Evolutionary conservation across 2,329 filamentous ascomycete species (phyloP).

Genomic region (Dactylellina drechsleri): DNA sequence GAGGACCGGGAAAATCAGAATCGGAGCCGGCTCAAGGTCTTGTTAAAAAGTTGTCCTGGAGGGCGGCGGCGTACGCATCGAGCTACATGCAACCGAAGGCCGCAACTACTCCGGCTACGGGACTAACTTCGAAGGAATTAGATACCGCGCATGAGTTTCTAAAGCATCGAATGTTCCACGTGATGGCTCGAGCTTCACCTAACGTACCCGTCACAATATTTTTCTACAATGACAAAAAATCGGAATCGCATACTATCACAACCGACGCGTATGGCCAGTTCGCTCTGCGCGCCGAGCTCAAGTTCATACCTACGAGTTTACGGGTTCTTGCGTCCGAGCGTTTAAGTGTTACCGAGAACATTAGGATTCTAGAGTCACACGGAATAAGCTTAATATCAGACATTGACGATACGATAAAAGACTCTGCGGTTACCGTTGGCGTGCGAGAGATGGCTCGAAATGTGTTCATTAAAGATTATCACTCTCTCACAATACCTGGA

Average conservation of each 20-base stretch:
- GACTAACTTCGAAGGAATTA: constrained; percentile 78
- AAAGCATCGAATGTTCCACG: constrained; percentile 86
- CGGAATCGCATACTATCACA: constrained; percentile 82
- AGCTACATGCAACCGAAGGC: constrained; percentile 44
- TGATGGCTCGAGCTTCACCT: constrained; percentile 83
- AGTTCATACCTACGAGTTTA: constrained; percentile 90
- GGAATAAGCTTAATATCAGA: constrained; percentile 96
- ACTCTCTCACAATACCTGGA: constrained; percentile 82
- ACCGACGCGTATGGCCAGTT: constrained; percentile 95
- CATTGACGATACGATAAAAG: constrained; percentile 97
- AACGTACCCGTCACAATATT: constrained; percentile 86
- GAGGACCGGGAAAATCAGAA: constrained; percentile 30
- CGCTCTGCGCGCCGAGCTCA: constrained; percentile 77
- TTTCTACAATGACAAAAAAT: constrained; percentile 88
- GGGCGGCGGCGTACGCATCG: constrained; percentile 41
- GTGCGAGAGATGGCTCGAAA: constrained; percentile 96
- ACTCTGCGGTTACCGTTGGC: constrained; percentile 86
- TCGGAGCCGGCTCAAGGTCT: constrained; percentile 57
- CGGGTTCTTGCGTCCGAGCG: constrained; percentile 86
- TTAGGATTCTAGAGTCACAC: constrained; percentile 77
- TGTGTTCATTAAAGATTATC: constrained; percentile 87
- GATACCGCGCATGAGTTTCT: constrained; percentile 83
- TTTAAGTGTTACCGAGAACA: constrained; percentile 80
- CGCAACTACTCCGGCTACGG: constrained; percentile 32
- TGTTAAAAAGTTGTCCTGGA: constrained; percentile 37